Conservation (phyloP, 176 grass and related monocot genomes). For the Avena atlantica region DNA sequence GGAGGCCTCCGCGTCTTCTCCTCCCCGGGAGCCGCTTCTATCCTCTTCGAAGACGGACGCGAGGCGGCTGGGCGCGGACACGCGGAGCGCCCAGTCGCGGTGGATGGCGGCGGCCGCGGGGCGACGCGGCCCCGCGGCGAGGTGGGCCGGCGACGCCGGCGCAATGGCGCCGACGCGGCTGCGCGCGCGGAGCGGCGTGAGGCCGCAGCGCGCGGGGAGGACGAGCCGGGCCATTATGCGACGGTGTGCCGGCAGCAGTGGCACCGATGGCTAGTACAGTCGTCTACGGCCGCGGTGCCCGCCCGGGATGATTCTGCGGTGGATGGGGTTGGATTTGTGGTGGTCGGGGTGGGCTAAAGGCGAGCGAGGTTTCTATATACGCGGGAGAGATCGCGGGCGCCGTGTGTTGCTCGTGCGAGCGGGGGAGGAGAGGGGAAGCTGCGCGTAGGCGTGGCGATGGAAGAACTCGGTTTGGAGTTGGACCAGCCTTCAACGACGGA, state of each 20-base stretch:
- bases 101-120: conserved; percentile 46
- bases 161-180: conserved; percentile 55
- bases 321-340: background rate
- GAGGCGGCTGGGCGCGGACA: conserved; percentile 61
- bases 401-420: background rate
- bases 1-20: conserved; percentile 29
- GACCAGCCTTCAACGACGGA: background rate
- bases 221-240: conserved; percentile 65
- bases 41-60: conserved; percentile 50
- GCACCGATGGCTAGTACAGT: background rate
- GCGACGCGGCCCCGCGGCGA: conserved; percentile 46
- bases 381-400: background rate
- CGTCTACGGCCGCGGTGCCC: background rate
- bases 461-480: background rate
- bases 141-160: conserved; percentile 19
- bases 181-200: conserved; percentile 62
- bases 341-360: background rate
- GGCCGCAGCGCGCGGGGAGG: conserved; percentile 68
- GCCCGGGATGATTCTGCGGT: conserved; percentile 38
- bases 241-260: background rate
- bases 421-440: background rate
- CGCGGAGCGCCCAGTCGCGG: conserved; percentile 79
- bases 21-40: background rate
- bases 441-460: conserved; percentile 5
- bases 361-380: conserved; percentile 31